phyloP scores from a whole-genome alignment of 2,329 filamentous ascomycete genomes.

The Pseudogymnoascus sp. region DNA sequence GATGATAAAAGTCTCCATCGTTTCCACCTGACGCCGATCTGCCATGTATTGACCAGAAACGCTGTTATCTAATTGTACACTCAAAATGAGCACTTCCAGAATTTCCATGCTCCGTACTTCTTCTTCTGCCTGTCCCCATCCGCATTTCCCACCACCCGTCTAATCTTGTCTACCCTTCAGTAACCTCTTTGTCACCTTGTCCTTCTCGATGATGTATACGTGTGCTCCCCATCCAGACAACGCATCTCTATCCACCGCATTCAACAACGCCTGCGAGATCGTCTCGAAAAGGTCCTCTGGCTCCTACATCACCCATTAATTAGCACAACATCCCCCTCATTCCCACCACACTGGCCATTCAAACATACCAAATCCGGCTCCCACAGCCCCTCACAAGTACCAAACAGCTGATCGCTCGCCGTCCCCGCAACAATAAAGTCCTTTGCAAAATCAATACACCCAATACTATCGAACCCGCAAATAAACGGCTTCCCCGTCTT shows the following conservation, averaged over 20 bases:
- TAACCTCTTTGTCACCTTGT: slow-evolving; percentile 98
- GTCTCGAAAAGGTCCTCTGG: slow-evolving; percentile 98
- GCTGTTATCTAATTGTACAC: slow-evolving; percentile 2
- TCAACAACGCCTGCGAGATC: slow-evolving; percentile 89
- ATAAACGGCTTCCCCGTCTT: slow-evolving; percentile 95
- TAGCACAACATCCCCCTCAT: slow-evolving; percentile 2
- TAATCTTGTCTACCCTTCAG: slow-evolving; percentile 96
- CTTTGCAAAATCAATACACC: slow-evolving; percentile 98
- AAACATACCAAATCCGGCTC: slow-evolving; percentile 82
- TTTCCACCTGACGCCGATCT: not conserved
- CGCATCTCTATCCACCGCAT: slow-evolving; percentile 92
- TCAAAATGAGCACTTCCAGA: slow-evolving; percentile 1
- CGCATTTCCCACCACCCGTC: slow-evolving; percentile 13
- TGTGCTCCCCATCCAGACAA: slow-evolving; percentile 97
- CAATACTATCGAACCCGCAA: slow-evolving; percentile 97
- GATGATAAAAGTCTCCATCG: not conserved
- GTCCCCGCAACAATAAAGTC: slow-evolving; percentile 98
- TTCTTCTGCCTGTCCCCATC: not conserved
- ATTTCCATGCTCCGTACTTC: not conserved
- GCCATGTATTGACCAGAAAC: not conserved
- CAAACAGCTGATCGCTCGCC: slow-evolving; percentile 94
- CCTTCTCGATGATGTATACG: slow-evolving; percentile 99
- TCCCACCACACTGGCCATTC: not conserved
- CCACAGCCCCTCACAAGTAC: slow-evolving; percentile 97
- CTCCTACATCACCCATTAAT: slow-evolving; percentile 40